These are phyloP conservation scores for Magnaporthiopsis poae DNA, from an alignment of 2,329 filamentous ascomycete genomes.

Conservation along the genomic window DNA sequence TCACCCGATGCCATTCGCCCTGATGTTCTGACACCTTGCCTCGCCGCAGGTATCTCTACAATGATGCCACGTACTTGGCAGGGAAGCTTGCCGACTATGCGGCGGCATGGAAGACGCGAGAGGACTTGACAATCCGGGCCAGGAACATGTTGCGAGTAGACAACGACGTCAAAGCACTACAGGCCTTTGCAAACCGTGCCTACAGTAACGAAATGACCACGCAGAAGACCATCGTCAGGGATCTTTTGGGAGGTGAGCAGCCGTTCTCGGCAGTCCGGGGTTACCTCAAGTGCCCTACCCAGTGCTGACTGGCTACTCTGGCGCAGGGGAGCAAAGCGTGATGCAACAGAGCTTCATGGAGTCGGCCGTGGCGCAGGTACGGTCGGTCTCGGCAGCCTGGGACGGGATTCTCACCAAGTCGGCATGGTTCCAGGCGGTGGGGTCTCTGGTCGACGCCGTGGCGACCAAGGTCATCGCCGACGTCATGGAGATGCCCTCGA, in stretches of 20 bases:
- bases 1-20: neutral
- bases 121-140: conserved; percentile 40
- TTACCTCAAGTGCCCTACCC: neutral
- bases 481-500: conserved; percentile 51
- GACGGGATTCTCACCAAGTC: conserved; percentile 48
- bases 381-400: conserved; percentile 46
- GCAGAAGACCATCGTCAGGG: conserved; percentile 51
- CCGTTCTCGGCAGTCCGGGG: neutral
- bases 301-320: neutral
- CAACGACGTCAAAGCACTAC: conserved; percentile 48
- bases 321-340: conserved; percentile 43
- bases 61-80: conserved; percentile 55
- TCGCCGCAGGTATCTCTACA: conserved; percentile 50
- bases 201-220: conserved; percentile 52
- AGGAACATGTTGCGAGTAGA: conserved; percentile 48
- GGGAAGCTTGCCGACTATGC: conserved; percentile 44
- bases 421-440: conserved; percentile 53
- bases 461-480: conserved; percentile 51
- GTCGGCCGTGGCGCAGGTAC: conserved; percentile 41
- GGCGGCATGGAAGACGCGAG: conserved; percentile 41
- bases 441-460: conserved; percentile 48
- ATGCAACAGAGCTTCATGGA: conserved; percentile 47
- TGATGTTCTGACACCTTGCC: conserved; percentile 12
- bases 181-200: conserved; percentile 51
- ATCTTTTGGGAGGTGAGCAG: conserved; percentile 44